Percentiles rank a stretch among this genome's conserved stretches.
phyloP scores from a whole-genome alignment of 352 stramenopile genomes.

The Globisporangium takayamanum region DNA sequence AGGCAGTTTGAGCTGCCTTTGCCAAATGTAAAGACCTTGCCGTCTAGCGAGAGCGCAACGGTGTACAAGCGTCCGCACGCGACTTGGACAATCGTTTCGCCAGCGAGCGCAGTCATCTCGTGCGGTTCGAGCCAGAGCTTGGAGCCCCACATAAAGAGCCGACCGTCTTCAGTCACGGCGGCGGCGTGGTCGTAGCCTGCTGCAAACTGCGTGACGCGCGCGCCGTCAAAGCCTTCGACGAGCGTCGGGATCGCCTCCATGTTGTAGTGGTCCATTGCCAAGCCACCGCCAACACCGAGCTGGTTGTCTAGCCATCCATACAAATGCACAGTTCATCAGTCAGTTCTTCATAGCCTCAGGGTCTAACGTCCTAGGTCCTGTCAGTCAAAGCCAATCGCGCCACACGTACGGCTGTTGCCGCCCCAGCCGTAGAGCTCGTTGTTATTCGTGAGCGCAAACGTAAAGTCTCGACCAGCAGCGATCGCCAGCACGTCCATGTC shows the following conservation, averaged over 20 bases:
- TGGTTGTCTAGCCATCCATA: constrained; percentile 62
- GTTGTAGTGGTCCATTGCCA: constrained; percentile 92
- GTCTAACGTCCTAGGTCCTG: too few relatives aligned
- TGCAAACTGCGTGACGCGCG: constrained; percentile 80
- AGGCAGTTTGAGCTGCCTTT: constrained; percentile 85
- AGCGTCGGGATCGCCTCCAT: constrained; percentile 90
- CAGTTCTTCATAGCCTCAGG: too few relatives aligned
- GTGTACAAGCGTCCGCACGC: constrained; percentile 83
- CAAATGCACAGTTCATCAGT: constrained; percentile 1
- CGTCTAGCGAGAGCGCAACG: constrained; percentile 59
- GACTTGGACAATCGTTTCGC: constrained; percentile 73
- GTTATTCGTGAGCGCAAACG: constrained; percentile 77
- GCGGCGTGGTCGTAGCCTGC: constrained; percentile 92
- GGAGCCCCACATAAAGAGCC: constrained; percentile 79
- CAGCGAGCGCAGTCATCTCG: constrained; percentile 75
- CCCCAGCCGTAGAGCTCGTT: constrained; percentile 89
- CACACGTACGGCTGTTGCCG: constrained; percentile 85
- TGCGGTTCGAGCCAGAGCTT: constrained; percentile 92
- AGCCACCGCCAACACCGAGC: constrained; percentile 80
- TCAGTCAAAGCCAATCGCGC: background rate
- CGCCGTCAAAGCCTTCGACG: constrained; percentile 64
- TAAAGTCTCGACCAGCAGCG: constrained; percentile 84
- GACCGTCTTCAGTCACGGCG: constrained; percentile 68
- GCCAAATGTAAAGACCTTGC: constrained; percentile 85
- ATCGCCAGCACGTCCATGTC: constrained; percentile 66